phyloP scores from a whole-genome alignment of 441 rosid species.

The Arabidopsis hybrid region DNA sequence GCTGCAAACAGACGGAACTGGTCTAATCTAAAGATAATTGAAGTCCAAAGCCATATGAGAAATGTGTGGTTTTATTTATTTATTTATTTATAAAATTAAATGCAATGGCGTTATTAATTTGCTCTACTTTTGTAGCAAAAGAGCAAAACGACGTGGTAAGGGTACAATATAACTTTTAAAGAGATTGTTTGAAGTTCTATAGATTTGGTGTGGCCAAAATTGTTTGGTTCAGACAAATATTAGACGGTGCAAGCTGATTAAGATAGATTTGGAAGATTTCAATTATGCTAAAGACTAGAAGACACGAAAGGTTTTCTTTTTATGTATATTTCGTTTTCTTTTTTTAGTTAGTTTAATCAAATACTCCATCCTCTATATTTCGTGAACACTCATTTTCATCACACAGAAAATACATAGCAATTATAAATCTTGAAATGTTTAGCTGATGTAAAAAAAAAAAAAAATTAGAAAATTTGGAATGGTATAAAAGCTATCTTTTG shows the following conservation, averaged over 20 bases:
- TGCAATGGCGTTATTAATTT: neutral
- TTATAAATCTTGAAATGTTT: neutral
- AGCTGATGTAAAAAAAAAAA: too few relatives aligned
- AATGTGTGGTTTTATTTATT: conserved; percentile 1
- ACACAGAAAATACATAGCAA: neutral
- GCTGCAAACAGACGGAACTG: conserved; percentile 6
- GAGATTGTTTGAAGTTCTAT: conserved; percentile 9
- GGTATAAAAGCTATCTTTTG: neutral
- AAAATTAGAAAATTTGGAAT: too few relatives aligned
- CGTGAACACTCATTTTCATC: neutral
- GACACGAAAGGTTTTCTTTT: neutral
- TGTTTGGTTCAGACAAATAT: conserved; percentile 1
- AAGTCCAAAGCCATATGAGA: conserved; percentile 1
- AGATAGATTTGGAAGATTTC: conserved; percentile 9
- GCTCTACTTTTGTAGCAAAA: conserved; percentile 10
- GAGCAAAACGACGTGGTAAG: conserved; percentile 4
- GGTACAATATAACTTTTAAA: neutral
- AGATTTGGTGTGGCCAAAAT: conserved; percentile 21
- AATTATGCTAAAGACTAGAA: neutral
- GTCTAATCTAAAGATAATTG: conserved; percentile 15
- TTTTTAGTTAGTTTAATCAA: conserved; percentile 2
- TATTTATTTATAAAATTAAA: neutral
- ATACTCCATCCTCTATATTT: neutral
- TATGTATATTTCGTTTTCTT: neutral
- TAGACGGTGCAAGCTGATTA: conserved; percentile 4